Base-by-base conservation (phyloP, 2,329 filamentous ascomycete genomes). In the Arachnopeziza araneosa region DNA sequence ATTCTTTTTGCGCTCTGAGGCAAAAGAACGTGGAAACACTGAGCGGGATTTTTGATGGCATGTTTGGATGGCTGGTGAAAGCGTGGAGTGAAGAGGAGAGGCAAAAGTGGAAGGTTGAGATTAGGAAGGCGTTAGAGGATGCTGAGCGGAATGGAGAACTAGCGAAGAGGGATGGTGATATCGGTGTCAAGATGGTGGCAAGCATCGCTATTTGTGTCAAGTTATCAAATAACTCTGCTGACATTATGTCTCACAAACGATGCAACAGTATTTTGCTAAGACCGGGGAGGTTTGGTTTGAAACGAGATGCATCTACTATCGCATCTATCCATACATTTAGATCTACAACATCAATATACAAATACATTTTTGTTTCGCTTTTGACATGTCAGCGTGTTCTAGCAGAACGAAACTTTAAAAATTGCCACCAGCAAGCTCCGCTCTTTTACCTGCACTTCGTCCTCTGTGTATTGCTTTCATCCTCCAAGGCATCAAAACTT, bases 401-500 rank as follows among this genome's bases (percentile, higher is more conserved):
- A 2, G 17, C 12, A 17, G 36, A 44, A 19, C 17, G 30, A 19
- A 14, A 44, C 10, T 44, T 19, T 44, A 44, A 44, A 44, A 44
- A 2, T 44, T 12, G 2, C 36, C 52, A 24, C 52, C 52, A 10
- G 26, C 23, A 26, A 54, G 22, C 52, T 30, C 32, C 50, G 1
- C 52, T 50, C 58, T 60, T 9, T 8, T n/a, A 30, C 2, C 36
- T 49, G 55, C 50, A 21, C 19, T 52, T 9, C 52, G 48, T 22
- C 60, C 60, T 19, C 55, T 56, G 36, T 32, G 30, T n/a, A 64
- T 50, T n/a, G 62, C 62, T 24, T 52, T 48, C 26, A 56, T 55
- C 23, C 52, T 60, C 55, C 32, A 54, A 10, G 32, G 56, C 21
- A 21, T 21, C 53, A 58, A 49, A 17, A 24, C 14, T 14, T 21